Conservation (phyloP, 2,329 filamentous ascomycete species). For the Cytospora piceicola region DNA sequence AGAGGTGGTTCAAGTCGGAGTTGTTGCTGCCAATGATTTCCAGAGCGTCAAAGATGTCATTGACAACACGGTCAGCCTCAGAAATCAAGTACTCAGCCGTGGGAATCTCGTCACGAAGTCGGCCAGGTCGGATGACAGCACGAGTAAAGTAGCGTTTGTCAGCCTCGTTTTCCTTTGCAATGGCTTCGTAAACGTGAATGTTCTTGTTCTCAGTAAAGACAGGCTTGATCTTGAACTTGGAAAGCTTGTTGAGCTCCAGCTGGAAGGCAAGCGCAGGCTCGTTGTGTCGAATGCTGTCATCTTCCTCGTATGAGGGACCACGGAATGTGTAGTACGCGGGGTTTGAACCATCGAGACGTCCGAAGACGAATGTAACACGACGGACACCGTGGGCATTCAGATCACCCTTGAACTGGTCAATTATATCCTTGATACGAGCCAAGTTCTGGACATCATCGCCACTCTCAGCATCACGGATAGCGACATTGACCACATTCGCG, state of each 20-base stretch:
- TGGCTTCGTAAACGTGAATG: conserved; percentile 97
- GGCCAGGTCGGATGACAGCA: conserved; percentile 90
- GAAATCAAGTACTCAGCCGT: conserved; percentile 99
- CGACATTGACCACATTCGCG: conserved; percentile 89
- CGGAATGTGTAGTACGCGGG: conserved; percentile 99
- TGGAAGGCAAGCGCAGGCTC: conserved; percentile 98
- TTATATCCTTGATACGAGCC: conserved; percentile 71
- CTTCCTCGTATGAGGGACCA: conserved; percentile 85
- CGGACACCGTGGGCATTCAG: conserved; percentile 80
- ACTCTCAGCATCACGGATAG: conserved; percentile 85
- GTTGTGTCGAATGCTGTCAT: conserved; percentile 93
- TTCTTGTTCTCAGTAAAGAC: conserved; percentile 99
- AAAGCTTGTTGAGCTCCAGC: conserved; percentile 89
- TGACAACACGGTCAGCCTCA: conserved; percentile 94
- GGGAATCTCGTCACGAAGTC: conserved; percentile 94
- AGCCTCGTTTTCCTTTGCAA: conserved; percentile 91
- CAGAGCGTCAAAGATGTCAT: conserved; percentile 94
- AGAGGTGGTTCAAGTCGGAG: conserved; percentile 99
- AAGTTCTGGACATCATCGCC: conserved; percentile 81
- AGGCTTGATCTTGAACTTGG: conserved; percentile 97
- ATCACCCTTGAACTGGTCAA: conserved; percentile 83
- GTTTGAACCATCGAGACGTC: conserved; percentile 90
- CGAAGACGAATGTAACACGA: conserved; percentile 94
- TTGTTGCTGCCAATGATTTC: conserved; percentile 99
- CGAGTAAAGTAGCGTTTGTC: conserved; percentile 99